Evolutionary conservation across 2,329 filamentous ascomycete genomes (phyloP).

Genomic region (Amesomyces nigricolor): DNA sequence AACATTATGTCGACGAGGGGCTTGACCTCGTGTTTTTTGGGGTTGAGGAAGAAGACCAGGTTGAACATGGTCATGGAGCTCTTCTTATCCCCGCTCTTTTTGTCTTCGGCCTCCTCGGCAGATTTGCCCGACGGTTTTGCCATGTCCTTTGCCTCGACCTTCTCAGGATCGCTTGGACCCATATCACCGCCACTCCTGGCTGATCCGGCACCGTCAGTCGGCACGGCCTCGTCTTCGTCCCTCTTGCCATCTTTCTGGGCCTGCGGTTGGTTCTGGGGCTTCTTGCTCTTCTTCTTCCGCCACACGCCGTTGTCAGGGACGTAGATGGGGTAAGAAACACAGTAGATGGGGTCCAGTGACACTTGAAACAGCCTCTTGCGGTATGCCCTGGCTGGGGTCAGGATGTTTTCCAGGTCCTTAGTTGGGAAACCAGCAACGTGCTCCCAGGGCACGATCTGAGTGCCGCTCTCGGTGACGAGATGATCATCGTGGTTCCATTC

Average conservation of each 20-base stretch:
- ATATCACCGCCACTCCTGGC: slow-evolving; percentile 25
- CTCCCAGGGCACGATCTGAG: slow-evolving; percentile 62
- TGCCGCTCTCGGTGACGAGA: slow-evolving; percentile 49
- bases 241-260: slow-evolving; percentile 29
- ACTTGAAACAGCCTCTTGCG: slow-evolving; percentile 81
- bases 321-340: slow-evolving; percentile 78
- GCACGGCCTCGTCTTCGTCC: slow-evolving; percentile 27
- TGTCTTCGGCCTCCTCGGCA: slow-evolving; percentile 50
- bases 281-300: slow-evolving; percentile 56
- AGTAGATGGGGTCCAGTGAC: slow-evolving; percentile 71
- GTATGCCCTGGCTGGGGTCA: slow-evolving; percentile 69
- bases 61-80: slow-evolving; percentile 95
- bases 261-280: slow-evolving; percentile 28
- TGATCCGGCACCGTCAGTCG: slow-evolving; percentile 27
- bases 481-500: slow-evolving; percentile 51
- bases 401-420: slow-evolving; percentile 71
- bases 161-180: slow-evolving; percentile 25
- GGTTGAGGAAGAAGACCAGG: slow-evolving; percentile 84
- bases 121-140: slow-evolving; percentile 32
- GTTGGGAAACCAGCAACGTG: slow-evolving; percentile 67
- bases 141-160: slow-evolving; percentile 30
- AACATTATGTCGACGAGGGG: slow-evolving; percentile 72
- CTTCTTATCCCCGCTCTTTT: slow-evolving; percentile 34
- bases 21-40: slow-evolving; percentile 70
- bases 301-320: slow-evolving; percentile 72